Percentiles rank a stretch among this genome's conserved stretches.
Conservation (phyloP, 2,329 filamentous ascomycete genomes). For the Aspergillus sp. region DNA sequence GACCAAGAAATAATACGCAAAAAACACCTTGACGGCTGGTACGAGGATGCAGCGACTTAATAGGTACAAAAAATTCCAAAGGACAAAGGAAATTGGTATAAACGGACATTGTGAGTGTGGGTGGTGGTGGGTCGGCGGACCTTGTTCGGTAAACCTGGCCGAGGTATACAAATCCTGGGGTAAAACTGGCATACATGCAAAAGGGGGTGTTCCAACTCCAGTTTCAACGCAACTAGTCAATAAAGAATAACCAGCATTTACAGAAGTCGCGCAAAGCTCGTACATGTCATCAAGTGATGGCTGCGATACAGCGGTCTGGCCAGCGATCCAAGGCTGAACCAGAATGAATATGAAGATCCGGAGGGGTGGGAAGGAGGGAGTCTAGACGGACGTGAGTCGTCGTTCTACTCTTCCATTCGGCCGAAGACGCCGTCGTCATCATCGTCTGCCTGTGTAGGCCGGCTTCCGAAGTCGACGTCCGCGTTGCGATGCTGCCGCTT, state of each 20-base stretch:
- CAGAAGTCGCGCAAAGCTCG: conserved; percentile 41
- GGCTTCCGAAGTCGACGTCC: conserved; percentile 39
- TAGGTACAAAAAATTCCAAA: conserved; percentile 5
- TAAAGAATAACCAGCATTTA: conserved; percentile 27
- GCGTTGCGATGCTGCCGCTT: conserved; percentile 39
- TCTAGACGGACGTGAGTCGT: conserved; percentile 14
- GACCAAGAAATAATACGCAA: not conserved
- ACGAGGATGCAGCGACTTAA: conserved; percentile 3
- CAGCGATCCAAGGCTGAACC: conserved; percentile 1
- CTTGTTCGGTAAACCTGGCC: not conserved
- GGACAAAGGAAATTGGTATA: conserved; percentile 11
- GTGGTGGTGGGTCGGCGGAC: not conserved
- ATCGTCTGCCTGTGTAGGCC: conserved; percentile 69
- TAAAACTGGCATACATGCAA: conserved; percentile 26
- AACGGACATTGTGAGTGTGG: not conserved
- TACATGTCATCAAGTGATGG: conserved; percentile 38
- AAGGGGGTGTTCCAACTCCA: conserved; percentile 26
- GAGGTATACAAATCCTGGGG: conserved; percentile 11
- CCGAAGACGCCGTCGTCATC: conserved; percentile 96
- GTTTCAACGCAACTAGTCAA: conserved; percentile 25
- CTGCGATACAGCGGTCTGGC: conserved; percentile 20
- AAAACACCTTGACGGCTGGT: not conserved
- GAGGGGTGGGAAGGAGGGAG: not conserved
- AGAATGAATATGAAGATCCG: conserved; percentile 1
- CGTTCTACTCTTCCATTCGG: conserved; percentile 80